Percentiles rank a stretch among this genome's conserved stretches.
phyloP scores from a whole-genome alignment of 352 stramenopile genomes.

The Globisporangium takayamanum region DNA sequence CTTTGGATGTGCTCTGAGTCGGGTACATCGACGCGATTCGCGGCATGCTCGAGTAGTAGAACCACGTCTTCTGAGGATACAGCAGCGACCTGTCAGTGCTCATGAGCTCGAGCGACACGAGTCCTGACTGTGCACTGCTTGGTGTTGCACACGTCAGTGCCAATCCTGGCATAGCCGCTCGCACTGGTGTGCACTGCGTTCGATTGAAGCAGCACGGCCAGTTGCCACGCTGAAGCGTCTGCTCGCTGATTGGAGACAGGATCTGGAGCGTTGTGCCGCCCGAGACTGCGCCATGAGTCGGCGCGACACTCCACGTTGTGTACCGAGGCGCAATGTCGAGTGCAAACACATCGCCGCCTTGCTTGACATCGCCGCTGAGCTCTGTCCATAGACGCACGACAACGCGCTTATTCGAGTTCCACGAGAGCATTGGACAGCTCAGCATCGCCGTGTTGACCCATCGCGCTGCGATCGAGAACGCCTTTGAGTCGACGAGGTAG shows the following conservation, averaged over 20 bases:
- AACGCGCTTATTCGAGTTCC: slow-evolving; percentile 9
- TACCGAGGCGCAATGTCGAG: not conserved
- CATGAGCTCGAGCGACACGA: slow-evolving; percentile 19
- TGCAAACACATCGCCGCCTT: slow-evolving; percentile 1
- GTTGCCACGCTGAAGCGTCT: not conserved
- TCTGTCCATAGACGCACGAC: slow-evolving; percentile 27
- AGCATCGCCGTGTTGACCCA: slow-evolving; percentile 33
- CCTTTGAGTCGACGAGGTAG: slow-evolving; percentile 22
- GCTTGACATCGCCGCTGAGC: slow-evolving; percentile 5
- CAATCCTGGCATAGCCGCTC: not conserved
- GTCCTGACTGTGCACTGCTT: slow-evolving; percentile 11
- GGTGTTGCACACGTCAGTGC: slow-evolving; percentile 14
- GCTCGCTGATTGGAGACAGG: not conserved
- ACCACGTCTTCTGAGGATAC: slow-evolving; percentile 22
- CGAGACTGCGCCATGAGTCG: slow-evolving; percentile 14
- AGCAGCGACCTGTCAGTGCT: not conserved
- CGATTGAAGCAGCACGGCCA: slow-evolving; percentile 38
- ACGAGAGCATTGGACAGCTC: slow-evolving; percentile 24
- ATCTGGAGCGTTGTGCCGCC: slow-evolving; percentile 12
- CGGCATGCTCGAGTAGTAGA: slow-evolving; percentile 23
- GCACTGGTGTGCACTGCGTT: slow-evolving; percentile 16
- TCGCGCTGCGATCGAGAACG: slow-evolving; percentile 16
- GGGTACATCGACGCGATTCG: slow-evolving; percentile 20
- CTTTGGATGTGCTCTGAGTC: slow-evolving; percentile 10
- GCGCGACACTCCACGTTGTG: slow-evolving; percentile 19